Conservation (phyloP, 2,329 filamentous ascomycete genomes). For the Rasamsonia emersonii region DNA sequence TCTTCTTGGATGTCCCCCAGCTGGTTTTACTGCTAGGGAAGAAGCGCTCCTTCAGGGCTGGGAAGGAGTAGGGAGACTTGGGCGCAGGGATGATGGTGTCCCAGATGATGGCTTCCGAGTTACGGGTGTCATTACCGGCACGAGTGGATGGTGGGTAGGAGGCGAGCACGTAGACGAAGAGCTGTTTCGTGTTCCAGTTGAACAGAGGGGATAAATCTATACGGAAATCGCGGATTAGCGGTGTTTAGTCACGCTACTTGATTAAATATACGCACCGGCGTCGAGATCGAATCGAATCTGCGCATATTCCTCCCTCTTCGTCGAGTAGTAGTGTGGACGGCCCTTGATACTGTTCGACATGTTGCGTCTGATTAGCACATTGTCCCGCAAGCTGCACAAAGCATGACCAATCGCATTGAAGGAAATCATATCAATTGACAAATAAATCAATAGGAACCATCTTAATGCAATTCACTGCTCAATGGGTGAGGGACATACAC, state of each 20-base stretch:
- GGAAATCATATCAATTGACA: too few species aligned
- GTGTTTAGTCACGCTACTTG: too few species aligned
- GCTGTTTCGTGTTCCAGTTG: slow-evolving; percentile 98
- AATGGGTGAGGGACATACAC: slow-evolving; percentile 54
- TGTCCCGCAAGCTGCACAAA: background rate
- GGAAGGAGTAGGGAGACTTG: slow-evolving; percentile 33
- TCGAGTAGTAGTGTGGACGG: slow-evolving; percentile 89
- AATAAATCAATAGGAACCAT: too few species aligned
- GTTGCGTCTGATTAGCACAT: background rate
- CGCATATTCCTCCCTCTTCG: slow-evolving; percentile 91
- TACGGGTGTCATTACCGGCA: slow-evolving; percentile 19
- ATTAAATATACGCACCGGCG: slow-evolving; percentile 53
- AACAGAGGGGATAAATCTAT: slow-evolving; percentile 80
- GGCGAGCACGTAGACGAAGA: slow-evolving; percentile 93
- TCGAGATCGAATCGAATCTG: slow-evolving; percentile 89
- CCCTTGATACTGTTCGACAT: slow-evolving; percentile 62
- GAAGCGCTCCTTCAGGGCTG: slow-evolving; percentile 28
- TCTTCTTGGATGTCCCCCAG: slow-evolving; percentile 6
- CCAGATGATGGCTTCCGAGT: slow-evolving; percentile 76
- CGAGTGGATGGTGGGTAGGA: slow-evolving; percentile 48
- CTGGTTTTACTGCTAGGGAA: slow-evolving; percentile 17
- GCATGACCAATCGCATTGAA: too few species aligned
- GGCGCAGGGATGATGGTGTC: slow-evolving; percentile 79
- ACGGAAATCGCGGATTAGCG: background rate
- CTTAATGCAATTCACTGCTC: background rate